Conservation (phyloP, 202 grass and related monocot species). For the Panicum virgatum region DNA sequence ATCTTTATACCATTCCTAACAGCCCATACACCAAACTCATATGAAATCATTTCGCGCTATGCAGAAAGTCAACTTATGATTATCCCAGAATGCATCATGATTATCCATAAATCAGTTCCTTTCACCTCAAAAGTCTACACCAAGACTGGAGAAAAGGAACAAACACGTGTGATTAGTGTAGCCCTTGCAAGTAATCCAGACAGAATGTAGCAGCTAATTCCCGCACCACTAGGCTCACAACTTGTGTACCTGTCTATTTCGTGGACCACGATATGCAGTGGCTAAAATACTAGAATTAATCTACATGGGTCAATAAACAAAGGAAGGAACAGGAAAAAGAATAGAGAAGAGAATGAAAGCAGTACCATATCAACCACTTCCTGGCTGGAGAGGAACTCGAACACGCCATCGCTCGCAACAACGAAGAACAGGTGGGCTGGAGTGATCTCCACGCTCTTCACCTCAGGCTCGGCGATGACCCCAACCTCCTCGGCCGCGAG, state of each 20-base stretch:
- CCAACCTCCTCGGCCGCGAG: conserved; percentile 65
- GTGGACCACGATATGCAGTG: neutral
- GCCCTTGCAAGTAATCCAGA: neutral
- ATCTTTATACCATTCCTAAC: neutral
- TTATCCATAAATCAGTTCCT: neutral
- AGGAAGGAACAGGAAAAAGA: neutral
- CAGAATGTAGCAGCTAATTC: conserved; percentile 9
- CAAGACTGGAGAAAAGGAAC: neutral
- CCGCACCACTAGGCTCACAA: neutral
- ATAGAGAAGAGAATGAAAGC: neutral
- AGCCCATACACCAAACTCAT: neutral
- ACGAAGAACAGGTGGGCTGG: conserved; percentile 74
- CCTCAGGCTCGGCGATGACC: conserved; percentile 78
- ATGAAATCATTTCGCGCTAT: neutral
- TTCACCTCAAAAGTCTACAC: neutral
- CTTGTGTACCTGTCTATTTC: neutral
- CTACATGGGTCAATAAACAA: neutral
- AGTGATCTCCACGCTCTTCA: conserved; percentile 63
- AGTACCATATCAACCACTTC: conserved; percentile 88
- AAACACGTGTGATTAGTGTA: neutral
- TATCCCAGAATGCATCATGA: conserved; percentile 16
- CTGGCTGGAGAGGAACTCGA: conserved; percentile 92
- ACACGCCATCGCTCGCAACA: conserved; percentile 87
- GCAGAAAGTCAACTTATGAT: neutral
- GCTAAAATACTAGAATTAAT: neutral